Evolutionary conservation across 345 rosid species (phyloP).

Genomic region (Salix arbutifolia): DNA sequence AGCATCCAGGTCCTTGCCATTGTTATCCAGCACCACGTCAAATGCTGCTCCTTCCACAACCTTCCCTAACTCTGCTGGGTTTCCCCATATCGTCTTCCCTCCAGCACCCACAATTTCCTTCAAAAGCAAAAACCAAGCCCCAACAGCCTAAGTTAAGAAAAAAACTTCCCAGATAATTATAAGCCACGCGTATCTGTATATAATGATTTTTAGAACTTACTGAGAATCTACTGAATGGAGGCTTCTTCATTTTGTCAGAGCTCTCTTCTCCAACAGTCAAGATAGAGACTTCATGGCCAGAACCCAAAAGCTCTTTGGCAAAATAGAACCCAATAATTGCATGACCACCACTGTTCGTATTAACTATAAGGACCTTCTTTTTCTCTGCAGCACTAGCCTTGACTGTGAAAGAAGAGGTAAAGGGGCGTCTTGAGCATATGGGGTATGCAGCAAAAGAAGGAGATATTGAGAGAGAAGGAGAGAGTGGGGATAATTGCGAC

Average conservation of each 20-base stretch:
- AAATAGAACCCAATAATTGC: conserved; percentile 88
- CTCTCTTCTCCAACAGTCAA: conserved; percentile 77
- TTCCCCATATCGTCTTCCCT: conserved; percentile 89
- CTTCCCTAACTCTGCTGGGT: conserved; percentile 67
- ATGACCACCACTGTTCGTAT: conserved; percentile 84
- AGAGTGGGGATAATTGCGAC: conserved; percentile 20
- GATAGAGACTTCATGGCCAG: conserved; percentile 72
- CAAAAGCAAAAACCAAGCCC: neutral
- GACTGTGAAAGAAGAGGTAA: conserved; percentile 39
- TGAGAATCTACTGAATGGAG: conserved; percentile 81
- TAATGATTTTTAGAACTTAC: conserved; percentile 28
- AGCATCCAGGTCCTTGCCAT: conserved; percentile 82
- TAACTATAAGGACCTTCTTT: conserved; percentile 84
- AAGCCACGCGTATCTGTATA: neutral
- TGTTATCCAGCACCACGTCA: conserved; percentile 89
- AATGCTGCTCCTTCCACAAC: conserved; percentile 58
- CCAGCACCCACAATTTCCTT: conserved; percentile 88
- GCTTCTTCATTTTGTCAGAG: conserved; percentile 91
- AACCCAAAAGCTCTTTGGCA: conserved; percentile 76
- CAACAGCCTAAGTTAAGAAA: neutral
- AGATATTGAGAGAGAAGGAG: conserved; percentile 29
- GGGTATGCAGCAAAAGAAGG: conserved; percentile 27
- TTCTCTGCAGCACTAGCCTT: conserved; percentile 54
- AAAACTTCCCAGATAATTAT: neutral
- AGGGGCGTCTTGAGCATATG: conserved; percentile 10